Evolutionary conservation across 805 yeast species (phyloP).

Genomic region (Pichia nanzhaoensis): DNA sequence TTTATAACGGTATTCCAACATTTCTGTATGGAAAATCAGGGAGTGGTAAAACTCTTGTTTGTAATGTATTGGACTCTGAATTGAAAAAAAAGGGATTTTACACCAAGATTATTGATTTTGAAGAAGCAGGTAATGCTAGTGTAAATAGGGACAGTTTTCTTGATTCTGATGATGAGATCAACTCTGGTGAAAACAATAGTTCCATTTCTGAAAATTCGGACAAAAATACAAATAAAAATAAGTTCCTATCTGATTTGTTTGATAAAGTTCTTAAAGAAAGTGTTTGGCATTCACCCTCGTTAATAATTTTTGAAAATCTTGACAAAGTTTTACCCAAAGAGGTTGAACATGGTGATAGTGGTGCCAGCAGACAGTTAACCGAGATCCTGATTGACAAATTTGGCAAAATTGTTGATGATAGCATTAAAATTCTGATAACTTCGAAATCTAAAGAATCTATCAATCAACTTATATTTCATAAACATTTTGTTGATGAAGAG

Average conservation of each 20-base stretch:
- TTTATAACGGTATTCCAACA: slow-evolving; percentile 43
- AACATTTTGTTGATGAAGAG: slow-evolving; percentile 63
- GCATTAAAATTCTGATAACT: slow-evolving; percentile 55
- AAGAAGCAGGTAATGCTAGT: slow-evolving; percentile 45
- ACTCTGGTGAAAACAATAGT: not conserved
- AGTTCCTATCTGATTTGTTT: slow-evolving; percentile 34
- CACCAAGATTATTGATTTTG: slow-evolving; percentile 35
- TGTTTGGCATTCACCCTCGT: slow-evolving; percentile 69
- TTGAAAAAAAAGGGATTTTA: slow-evolving; percentile 38
- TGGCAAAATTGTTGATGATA: slow-evolving; percentile 38
- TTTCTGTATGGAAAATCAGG: slow-evolving; percentile 72
- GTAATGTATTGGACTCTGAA: slow-evolving; percentile 35
- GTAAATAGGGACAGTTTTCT: slow-evolving; percentile 31
- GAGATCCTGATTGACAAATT: slow-evolving; percentile 47
- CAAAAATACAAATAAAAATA: slow-evolving; percentile 6
- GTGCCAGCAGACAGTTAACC: slow-evolving; percentile 55
- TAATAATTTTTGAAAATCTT: slow-evolving; percentile 70
- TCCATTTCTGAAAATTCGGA: not conserved
- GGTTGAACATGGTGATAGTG: slow-evolving; percentile 47
- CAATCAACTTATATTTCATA: slow-evolving; percentile 53
- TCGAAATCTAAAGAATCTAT: slow-evolving; percentile 59
- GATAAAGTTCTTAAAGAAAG: slow-evolving; percentile 40
- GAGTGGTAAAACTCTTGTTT: slow-evolving; percentile 66
- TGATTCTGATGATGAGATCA: not conserved
- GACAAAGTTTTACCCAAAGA: slow-evolving; percentile 70